Base-by-base conservation (phyloP, 225 moss, liverwort and hornwort genomes). In the Physcomitrium patens region DNA sequence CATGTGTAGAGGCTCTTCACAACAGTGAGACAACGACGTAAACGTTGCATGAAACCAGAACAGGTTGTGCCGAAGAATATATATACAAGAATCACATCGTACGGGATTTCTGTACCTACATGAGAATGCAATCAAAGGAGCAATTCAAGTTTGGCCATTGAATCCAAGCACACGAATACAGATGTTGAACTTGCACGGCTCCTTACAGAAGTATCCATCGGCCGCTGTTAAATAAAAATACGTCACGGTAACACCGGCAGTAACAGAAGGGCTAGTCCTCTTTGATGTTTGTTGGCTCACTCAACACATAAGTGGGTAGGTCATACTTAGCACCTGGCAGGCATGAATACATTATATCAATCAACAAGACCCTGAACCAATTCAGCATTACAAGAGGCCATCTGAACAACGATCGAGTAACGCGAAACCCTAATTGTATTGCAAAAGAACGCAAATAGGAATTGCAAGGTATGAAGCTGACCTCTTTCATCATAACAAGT, bases 401-500 rank as follows among this genome's bases (percentile, higher is more conserved):
- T n/a, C 53, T 53, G 53, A 53, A 53, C 53, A 53, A n/a, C 13
- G 7, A 37, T 13, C 3, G 15, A 49, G 12, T 49, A 49, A 49
- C 3, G 13, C 48, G 48, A 49, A 37, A 2, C 2, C 31, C 31
- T 37, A 7, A 37, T 2, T 4, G 7, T 37, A 1, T 7, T 37
- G 7, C 31, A 12, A 18, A 26, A 70, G 16, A 9, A 20, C 20
- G 16, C 14, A 47, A 37, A 37, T 4, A 49, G 49, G 15, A 49
- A 49, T 49, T 49, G 12, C 1, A 10, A 55, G 53, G n/a, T 58
- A 51, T 46, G 27, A 67, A 45, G 10, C 61, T 66, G 27, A 88
- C 91, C 91, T 85, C 91, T 84, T 85, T 91, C 91, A 71, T 91
- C 91, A 56, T 91, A 91, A 71, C 91, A 88, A 58, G 91, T 91